Conservation (phyloP, 139 green algal genomes). For the Penium margaritaceum region DNA sequence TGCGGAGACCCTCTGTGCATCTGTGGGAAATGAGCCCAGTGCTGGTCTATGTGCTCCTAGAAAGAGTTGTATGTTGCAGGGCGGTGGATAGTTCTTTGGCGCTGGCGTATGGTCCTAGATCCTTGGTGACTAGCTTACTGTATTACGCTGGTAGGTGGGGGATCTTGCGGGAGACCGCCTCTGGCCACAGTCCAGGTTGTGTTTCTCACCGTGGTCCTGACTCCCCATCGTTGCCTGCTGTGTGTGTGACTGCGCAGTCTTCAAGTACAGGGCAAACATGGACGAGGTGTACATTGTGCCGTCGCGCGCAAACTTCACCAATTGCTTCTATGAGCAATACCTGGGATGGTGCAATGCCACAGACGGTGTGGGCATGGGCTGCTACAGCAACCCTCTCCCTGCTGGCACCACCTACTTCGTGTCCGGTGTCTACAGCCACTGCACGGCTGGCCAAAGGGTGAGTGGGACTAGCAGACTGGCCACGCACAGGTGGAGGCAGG, state of each 20-base stretch:
- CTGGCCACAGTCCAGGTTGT: not conserved
- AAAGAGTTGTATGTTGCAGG: too few relatives aligned
- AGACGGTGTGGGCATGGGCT: not conserved
- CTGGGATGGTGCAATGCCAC: not conserved
- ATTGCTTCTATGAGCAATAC: conserved; percentile 1
- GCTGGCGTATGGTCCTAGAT: not conserved
- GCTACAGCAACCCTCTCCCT: conserved; percentile 3
- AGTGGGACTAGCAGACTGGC: too few relatives aligned
- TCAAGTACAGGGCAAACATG: conserved; percentile 3
- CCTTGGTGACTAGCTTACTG: not conserved
- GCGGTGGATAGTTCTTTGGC: too few relatives aligned
- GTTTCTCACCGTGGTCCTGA: not conserved
- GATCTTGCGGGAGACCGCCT: not conserved
- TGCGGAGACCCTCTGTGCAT: too few relatives aligned
- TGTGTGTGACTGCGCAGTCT: not conserved
- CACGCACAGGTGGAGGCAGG: too few relatives aligned
- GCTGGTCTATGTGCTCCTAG: too few relatives aligned
- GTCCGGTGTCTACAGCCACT: conserved; percentile 5
- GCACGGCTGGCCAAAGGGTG: not conserved
- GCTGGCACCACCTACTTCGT: not conserved
- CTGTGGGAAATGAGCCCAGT: too few relatives aligned
- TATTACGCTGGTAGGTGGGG: not conserved
- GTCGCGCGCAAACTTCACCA: not conserved
- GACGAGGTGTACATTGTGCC: conserved; percentile 7
- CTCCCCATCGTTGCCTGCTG: not conserved